Percentiles rank a stretch among this genome's conserved stretches.
Conservation (phyloP, 768 basidiomycete species). For the Chalciporus sphaerocephalus region DNA sequence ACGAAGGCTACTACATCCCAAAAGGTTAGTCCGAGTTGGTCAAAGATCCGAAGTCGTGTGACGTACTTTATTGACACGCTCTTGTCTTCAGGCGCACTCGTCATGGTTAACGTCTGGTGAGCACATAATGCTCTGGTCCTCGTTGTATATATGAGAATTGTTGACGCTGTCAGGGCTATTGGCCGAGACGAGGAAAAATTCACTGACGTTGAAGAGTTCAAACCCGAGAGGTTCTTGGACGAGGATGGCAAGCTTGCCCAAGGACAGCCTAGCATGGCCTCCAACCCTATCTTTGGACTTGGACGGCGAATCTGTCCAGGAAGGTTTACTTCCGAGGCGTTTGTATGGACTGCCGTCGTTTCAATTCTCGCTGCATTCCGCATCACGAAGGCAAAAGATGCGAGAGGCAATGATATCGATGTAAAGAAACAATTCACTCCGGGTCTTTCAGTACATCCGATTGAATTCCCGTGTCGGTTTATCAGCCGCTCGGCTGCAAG, state of each 20-base stretch:
- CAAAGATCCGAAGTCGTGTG: neutral
- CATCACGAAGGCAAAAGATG: slow-evolving; percentile 23
- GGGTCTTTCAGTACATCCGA: slow-evolving; percentile 19
- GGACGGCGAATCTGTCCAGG: slow-evolving; percentile 29
- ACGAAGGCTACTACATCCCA: slow-evolving; percentile 38
- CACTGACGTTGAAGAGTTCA: slow-evolving; percentile 21
- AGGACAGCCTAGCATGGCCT: slow-evolving; percentile 5
- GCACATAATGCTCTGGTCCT: neutral
- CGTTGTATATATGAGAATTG: neutral
- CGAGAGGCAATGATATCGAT: slow-evolving; percentile 17
- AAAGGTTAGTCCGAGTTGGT: slow-evolving; percentile 24
- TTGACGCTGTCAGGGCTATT: slow-evolving; percentile 18
- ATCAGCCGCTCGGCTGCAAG: slow-evolving; percentile 15
- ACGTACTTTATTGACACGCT: neutral
- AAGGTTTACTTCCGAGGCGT: slow-evolving; percentile 20
- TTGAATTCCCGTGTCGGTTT: slow-evolving; percentile 21
- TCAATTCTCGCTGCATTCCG: slow-evolving; percentile 21
- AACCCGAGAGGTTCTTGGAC: slow-evolving; percentile 25
- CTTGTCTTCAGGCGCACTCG: slow-evolving; percentile 20
- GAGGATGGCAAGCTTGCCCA: slow-evolving; percentile 11
- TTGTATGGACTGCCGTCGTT: slow-evolving; percentile 20
- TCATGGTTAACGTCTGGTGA: slow-evolving; percentile 36
- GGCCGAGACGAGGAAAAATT: slow-evolving; percentile 16
- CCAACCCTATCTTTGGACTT: slow-evolving; percentile 24
- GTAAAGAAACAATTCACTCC: slow-evolving; percentile 22